A percentile compares a stretch with the other conserved stretches of the same genome.
Evolutionary conservation across 192 early-diverging fungal species (phyloP).

Genomic region (Linnemannia exigua): DNA sequence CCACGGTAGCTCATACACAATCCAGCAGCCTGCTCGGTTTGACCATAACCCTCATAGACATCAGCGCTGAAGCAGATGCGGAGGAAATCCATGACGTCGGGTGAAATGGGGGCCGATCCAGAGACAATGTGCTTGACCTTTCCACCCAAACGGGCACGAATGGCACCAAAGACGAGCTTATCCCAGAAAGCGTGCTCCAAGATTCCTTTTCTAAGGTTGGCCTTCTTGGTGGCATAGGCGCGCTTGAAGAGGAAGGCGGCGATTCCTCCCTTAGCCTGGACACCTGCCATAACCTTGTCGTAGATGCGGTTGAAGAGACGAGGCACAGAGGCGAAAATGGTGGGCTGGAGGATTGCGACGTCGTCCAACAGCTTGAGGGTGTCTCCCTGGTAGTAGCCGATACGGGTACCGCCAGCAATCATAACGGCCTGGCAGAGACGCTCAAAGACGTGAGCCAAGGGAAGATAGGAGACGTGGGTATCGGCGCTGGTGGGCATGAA

Average conservation of each 20-base stretch:
- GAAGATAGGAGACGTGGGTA: constrained; percentile 86
- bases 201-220: constrained; percentile 62
- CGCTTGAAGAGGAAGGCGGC: constrained; percentile 65
- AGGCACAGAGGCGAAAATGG: constrained; percentile 89
- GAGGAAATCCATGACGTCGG: constrained; percentile 88
- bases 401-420: constrained; percentile 69
- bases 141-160: constrained; percentile 81
- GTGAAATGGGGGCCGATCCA: constrained; percentile 88
- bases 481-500: constrained; percentile 43
- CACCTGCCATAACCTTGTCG: constrained; percentile 78
- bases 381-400: constrained; percentile 70
- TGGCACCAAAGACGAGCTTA: constrained; percentile 72
- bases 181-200: constrained; percentile 81
- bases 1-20: constrained; percentile 53
- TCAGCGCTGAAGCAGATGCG: constrained; percentile 83
- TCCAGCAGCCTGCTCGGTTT: constrained; percentile 81
- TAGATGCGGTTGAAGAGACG: constrained; percentile 93
- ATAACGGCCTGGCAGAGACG: constrained; percentile 66
- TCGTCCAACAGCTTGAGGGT: constrained; percentile 64
- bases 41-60: constrained; percentile 91
- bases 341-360: constrained; percentile 84
- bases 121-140: constrained; percentile 81
- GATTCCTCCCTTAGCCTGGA: constrained; percentile 75
- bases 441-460: constrained; percentile 94
- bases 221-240: constrained; percentile 70